Base-by-base conservation (phyloP, 345 rosid genomes). In the Atalantia buxifolia region DNA sequence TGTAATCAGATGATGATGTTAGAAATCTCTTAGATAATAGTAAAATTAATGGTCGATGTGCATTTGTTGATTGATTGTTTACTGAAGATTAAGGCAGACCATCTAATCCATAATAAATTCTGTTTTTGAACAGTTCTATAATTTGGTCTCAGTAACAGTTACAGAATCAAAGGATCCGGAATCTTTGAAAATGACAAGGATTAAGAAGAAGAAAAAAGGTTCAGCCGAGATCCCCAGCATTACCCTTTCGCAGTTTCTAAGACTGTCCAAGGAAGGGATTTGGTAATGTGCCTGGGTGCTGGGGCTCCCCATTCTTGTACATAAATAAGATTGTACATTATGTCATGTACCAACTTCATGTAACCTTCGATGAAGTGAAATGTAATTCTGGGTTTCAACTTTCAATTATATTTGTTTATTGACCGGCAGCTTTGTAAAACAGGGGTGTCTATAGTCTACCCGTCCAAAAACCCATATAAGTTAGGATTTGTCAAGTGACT, bases 201-300 rank as follows among this genome's bases (percentile, higher is more conserved):
- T 93, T 74, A 90, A 83, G 77, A 86, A 85, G 94, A 93, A 87
- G 81, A 91, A 83, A 40, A 48, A 71, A 10, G 88, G 78, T 9
- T 81, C 76, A 0, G 78, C 62, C 4, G 94, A 90, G 78, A 85
- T 89, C 38, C 94, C 93, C n/a, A 88, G 79, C 77, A 82, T 91
- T 60, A 90, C 90, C 27, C 83, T 92, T 16, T 81, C 91, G 0
- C 83, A 86, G 83, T 95, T 91, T 80, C 92, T 92, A 69, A 91
- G 81, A 83, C 92, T 90, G 98, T 82, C 96, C 73, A 94, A 92
- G 85, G 91, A 87, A 89, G 98, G 98, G 69, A 81, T 79, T 72
- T 95, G 98, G 98, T 93, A 83, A 86, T 77, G 61, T 57, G 36
- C 45, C 19, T 35, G 4, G 55, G 61, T 45, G 80, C 24, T 25